Conservation (phyloP, 116 monocot species). For the Trichopus zeylanicus region DNA sequence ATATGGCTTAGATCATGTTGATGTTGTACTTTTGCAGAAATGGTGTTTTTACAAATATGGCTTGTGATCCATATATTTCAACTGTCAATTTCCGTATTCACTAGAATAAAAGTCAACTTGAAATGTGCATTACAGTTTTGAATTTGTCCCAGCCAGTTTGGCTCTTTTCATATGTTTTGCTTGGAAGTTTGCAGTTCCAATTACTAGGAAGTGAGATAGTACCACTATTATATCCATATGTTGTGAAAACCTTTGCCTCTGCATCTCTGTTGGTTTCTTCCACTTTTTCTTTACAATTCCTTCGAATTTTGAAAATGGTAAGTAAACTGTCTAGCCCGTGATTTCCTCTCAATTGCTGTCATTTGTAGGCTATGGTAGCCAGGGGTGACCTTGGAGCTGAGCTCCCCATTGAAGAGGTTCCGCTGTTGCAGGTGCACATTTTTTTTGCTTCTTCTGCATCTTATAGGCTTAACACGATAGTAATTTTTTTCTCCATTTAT, state of each 20-base stretch:
- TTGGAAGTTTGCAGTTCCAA: neutral
- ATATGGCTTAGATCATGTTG: neutral
- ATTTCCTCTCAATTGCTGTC: neutral
- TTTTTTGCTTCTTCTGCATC: neutral
- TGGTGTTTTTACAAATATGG: too few species aligned
- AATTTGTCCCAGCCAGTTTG: neutral
- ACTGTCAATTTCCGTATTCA: too few species aligned
- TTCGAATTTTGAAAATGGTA: neutral
- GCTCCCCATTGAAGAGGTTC: conserved; percentile 96
- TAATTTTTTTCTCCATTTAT: too few species aligned
- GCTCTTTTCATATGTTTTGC: neutral
- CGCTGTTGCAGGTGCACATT: conserved; percentile 74
- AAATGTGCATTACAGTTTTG: neutral
- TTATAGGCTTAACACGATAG: too few species aligned
- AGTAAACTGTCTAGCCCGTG: neutral
- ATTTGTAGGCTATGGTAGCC: conserved; percentile 93
- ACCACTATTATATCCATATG: neutral
- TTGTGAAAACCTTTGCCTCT: neutral
- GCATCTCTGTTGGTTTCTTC: neutral
- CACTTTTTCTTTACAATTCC: neutral
- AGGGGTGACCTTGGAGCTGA: conserved; percentile 99
- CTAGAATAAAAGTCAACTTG: too few species aligned
- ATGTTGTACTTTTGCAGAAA: neutral
- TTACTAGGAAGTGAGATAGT: neutral
- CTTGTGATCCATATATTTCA: too few species aligned